phyloP scores from a whole-genome alignment of 2,329 filamentous ascomycete species.

The Ceratocystis diversiconidia region DNA sequence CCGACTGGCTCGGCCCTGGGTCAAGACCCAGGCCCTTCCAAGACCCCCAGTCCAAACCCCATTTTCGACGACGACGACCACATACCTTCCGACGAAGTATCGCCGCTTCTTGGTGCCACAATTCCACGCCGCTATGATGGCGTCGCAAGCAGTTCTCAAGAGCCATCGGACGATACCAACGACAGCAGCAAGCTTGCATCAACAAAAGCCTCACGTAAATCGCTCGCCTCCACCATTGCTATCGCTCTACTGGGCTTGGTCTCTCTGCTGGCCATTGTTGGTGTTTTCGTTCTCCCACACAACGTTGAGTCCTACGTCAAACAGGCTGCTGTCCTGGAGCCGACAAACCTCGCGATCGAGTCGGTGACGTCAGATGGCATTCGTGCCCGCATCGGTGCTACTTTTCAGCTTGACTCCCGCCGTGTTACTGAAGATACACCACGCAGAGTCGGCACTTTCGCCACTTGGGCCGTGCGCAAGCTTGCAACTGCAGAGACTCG shows the following conservation, averaged over 20 bases:
- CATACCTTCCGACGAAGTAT: constrained; percentile 30
- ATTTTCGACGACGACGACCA: constrained; percentile 22
- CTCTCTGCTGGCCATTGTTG: constrained; percentile 53
- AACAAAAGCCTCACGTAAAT: constrained; percentile 28
- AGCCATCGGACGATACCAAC: constrained; percentile 16
- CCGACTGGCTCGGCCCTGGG: not conserved
- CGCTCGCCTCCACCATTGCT: constrained; percentile 59
- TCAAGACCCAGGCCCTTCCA: not conserved
- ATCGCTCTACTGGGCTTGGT: constrained; percentile 49
- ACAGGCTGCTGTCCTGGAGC: constrained; percentile 66
- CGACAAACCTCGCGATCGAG: constrained; percentile 71
- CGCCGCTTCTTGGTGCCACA: constrained; percentile 35
- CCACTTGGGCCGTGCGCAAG: constrained; percentile 66
- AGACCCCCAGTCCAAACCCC: not conserved
- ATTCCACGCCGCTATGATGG: constrained; percentile 29
- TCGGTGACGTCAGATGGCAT: constrained; percentile 70
- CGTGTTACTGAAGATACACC: constrained; percentile 58
- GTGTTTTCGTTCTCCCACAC: constrained; percentile 70
- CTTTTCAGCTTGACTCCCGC: constrained; percentile 65
- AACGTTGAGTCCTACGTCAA: constrained; percentile 76
- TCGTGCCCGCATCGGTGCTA: constrained; percentile 64
- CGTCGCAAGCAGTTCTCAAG: constrained; percentile 23
- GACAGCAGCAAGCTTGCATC: constrained; percentile 16
- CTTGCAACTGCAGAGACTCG: constrained; percentile 60
- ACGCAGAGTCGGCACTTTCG: constrained; percentile 59